Evolutionary conservation across 116 monocot species (phyloP), one percentile per base, ranked within the genome.

Genomic region (Dioscorea cayenensis): DNA sequence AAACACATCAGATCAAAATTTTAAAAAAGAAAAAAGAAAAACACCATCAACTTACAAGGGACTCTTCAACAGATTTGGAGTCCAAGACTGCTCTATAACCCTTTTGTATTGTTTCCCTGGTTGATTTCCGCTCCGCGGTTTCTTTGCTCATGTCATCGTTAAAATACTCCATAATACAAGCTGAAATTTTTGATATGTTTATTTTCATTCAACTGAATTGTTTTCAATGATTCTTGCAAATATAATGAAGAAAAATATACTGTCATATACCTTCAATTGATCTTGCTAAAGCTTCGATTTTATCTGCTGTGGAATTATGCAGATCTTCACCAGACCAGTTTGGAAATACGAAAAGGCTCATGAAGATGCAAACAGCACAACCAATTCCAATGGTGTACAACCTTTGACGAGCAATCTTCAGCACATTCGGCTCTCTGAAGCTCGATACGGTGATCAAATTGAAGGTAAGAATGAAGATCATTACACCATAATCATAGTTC

Each of bases 281-380:
- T 70, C 32, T 84, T 51, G 86, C 81, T 51, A 92, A 76, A 12
- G 60, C 74, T 77, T 92, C 89, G 35, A 92, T 69, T 68, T 92
- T 92, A 60, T 63, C 32, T 13, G 79, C 84, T 16, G 86, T 92
- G 43, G 75, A 82, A 38, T 72, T 79, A 63, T 92, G 86, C 65
- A 92, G 88, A 60, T 92, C 89, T 67, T 92, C 84, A 10, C 92
- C 86, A 5, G 89, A 92, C 92, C 92, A 92, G 50, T 89, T 89
- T 19, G 92, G 92, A 2, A 86, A 60, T 35, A 92, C 64, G 18
- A 92, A 28, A 23, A 88, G 81, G 70, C 82, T 88, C 92, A 92
- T 92, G 64, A 82, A 52, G 20, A 88, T 83, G 63, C 88, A 92
- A 28, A 88, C 66, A 0, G 71, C 79, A 25, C 89, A 92, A 23